Percentiles rank a stretch among this genome's conserved stretches.
These are phyloP conservation scores for Pestalotiopsis sp. DNA, from an alignment of 2,329 filamentous ascomycete genomes.

Conservation along the genomic window DNA sequence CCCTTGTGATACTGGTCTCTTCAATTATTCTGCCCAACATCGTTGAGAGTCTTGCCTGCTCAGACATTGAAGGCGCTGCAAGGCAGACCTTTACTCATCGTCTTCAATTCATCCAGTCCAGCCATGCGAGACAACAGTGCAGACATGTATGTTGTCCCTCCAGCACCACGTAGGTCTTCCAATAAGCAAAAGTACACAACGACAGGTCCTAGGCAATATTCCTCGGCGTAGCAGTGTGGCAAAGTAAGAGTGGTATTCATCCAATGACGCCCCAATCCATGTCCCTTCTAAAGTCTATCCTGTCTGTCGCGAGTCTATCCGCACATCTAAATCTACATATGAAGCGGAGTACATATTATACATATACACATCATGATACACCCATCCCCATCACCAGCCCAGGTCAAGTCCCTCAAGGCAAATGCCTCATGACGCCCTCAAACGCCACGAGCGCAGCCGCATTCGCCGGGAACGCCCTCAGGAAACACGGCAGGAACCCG, in stretches of 20 bases:
- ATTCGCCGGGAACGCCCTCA: constrained; percentile 94
- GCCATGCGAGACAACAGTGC: neutral
- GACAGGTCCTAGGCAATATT: too few species aligned
- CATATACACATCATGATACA: constrained; percentile 76
- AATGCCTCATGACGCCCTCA: constrained; percentile 81
- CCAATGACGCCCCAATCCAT: neutral
- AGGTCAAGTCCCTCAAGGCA: constrained; percentile 41
- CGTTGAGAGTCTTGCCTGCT: neutral
- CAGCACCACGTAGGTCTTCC: too few species aligned
- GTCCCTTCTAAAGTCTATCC: neutral
- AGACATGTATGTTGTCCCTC: neutral
- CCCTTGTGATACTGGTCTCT: neutral
- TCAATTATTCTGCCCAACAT: neutral
- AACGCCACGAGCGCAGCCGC: constrained; percentile 92
- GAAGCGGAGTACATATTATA: constrained; percentile 23
- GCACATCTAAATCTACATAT: neutral
- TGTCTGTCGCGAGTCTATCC: neutral
- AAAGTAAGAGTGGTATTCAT: neutral
- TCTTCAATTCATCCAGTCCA: neutral
- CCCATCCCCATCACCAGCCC: constrained; percentile 48
- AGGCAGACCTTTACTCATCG: neutral
- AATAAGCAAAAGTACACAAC: too few species aligned
- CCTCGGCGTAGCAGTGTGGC: neutral
- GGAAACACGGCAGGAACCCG: constrained; percentile 90
- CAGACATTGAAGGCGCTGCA: neutral